Evolutionary conservation across 2,329 filamentous ascomycete genomes (phyloP), one percentile per base, ranked within the genome.

Genomic region (Cladophialophora carrionii): DNA sequence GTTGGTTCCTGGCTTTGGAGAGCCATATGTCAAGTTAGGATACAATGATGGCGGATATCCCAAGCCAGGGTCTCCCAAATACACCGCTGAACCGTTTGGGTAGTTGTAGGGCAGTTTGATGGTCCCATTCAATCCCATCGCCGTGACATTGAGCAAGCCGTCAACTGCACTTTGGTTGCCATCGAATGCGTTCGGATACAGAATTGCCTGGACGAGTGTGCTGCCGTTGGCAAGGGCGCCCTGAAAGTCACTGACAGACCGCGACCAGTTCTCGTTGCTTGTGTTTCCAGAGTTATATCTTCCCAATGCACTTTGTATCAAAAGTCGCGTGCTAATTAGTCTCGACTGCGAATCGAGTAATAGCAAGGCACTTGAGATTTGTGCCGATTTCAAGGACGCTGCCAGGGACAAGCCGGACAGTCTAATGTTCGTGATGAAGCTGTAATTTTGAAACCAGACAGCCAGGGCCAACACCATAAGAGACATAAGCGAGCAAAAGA

Each of bases 361-460:
- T 58, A 91, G 83, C 62, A 97, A 84, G 74, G 92, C 90, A 59
- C 91, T 89, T 5, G 89, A 83, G 68, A 97, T 84, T 74, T 94
- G 89, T 32, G 90, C 88, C 22, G 92, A 89, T 77, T 96, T 96
- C 74, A 96, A 87, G 2, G 90, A 92, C 6, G 93, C 93, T 1
- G 91, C 91, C 67, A 96, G 82, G 29, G 87, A 81, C 55, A 97
- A 85, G 58, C 88, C 85, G 58, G 85, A 82, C 12, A 85, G 78
- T 55, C 82, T 62, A 62, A 88, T 81, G 57, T 75, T 76, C 34
- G 87, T 79, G 26, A 89, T 85, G 71, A 88, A 88, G 65, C 80
- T 79, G 73, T 87, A 84, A 68, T 85, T 88, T 61, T 86, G 87
- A 67, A 85, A 76, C 83, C 82, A 84, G 75, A 88, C 90, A 72